phyloP scores from a whole-genome alignment of 2,329 filamentous ascomycete genomes.

The Sporothrix euskadiensis region DNA sequence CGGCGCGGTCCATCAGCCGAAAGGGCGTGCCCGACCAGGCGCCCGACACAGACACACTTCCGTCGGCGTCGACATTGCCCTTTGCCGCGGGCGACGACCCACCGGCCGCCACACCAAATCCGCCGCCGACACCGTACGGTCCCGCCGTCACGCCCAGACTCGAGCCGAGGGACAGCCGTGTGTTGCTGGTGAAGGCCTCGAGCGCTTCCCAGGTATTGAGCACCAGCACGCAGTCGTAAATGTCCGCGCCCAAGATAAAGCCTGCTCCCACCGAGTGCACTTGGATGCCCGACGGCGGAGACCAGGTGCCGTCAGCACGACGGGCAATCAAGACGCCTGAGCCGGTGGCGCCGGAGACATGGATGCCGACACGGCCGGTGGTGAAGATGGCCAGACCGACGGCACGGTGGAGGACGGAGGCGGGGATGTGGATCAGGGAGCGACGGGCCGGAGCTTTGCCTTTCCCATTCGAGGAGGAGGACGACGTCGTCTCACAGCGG shows the following conservation, averaged over 20 bases:
- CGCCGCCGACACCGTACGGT: conserved; percentile 67
- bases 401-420: conserved; percentile 63
- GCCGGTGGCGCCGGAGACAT: conserved; percentile 58
- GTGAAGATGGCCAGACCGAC: conserved; percentile 72
- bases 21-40: conserved; percentile 21
- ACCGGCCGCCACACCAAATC: conserved; percentile 31
- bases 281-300: conserved; percentile 75
- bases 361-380: conserved; percentile 60
- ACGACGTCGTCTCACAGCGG: background rate
- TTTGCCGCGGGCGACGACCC: too few relatives aligned
- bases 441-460: conserved; percentile 40
- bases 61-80: conserved; percentile 31
- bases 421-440: conserved; percentile 56
- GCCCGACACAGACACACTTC: conserved; percentile 24
- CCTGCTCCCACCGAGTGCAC: conserved; percentile 78
- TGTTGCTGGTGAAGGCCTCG: conserved; percentile 68
- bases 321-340: conserved; percentile 60
- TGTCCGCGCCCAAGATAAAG: conserved; percentile 78
- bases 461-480: background rate
- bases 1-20: background rate
- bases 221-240: conserved; percentile 85
- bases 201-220: conserved; percentile 78
- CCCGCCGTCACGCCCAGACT: conserved; percentile 75
- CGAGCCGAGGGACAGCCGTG: conserved; percentile 74
- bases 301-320: conserved; percentile 63